Evolutionary conservation across 1,284 basidiomycete species (phyloP), one percentile per base, ranked within the genome.

Genomic region (Mycena sp.): DNA sequence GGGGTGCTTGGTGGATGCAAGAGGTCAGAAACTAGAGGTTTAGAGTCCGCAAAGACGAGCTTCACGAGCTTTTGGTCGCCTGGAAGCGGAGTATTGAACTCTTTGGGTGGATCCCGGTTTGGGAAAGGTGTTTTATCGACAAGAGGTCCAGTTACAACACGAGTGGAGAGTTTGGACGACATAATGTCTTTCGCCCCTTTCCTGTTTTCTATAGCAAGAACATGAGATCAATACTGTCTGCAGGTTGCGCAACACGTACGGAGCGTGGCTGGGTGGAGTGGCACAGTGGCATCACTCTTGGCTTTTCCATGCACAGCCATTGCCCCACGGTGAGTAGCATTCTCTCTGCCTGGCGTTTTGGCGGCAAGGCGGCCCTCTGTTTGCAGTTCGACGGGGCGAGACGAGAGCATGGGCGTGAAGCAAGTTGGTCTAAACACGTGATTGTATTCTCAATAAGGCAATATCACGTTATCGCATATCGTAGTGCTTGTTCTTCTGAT

Each of bases 41-140:
- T 69, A 11, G 74, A 71, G 32, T 73, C 74, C 37, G 76, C 64
- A 9, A 73, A 58, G 10, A 70, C 55, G 11, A 75, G 73, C 55
- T 81, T 80, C 19, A 29, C 35, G 1, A 61, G 32, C 32, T 35
- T 35, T 35, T 35, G 32, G 7, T 35, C 32, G 14, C 32, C 32
- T 35, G 32, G 32, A 35, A 35, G 32, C 14, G 32, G 32, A 35
- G 32, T 35, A 9, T 35, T 14, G 32, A 35, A 35, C 32, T 7
- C 14, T 9, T 35, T 35, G 32, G 32, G 9, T 9, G 32, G 9
- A 35, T 35, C 14, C 14, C 32, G 32, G 32, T 35, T 35, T 14
- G 32, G 32, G 32, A 35, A 35, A 7, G 32, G 32, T 35, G 32
- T 35, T 14, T 35, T 35, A 14, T 35, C 32, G 32, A 35, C 32